Base-by-base conservation (phyloP, 352 stramenopile species). In the Pythium grandisporangium region DNA sequence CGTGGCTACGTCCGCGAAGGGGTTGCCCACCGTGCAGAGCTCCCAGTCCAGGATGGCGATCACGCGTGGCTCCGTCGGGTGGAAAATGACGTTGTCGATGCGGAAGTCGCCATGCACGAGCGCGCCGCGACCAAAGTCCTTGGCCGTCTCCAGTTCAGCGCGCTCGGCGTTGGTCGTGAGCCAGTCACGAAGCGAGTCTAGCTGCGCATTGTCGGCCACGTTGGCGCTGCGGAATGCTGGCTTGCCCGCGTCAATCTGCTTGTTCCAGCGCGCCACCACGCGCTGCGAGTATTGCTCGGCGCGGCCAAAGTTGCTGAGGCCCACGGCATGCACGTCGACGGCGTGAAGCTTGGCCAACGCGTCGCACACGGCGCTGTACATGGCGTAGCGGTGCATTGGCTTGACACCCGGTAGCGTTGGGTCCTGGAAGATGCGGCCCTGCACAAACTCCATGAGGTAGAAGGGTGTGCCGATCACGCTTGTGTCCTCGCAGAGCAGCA, bases 101-200 rank as follows among this genome's bases (percentile, higher is more conserved):
- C 75, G 77, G 62, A 89, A 95, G 55, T 95, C 83, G 42, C 83
- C 83, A 50, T 95, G 83, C 6, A 93, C 77, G 35, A 95, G 73
- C 30, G 61, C 56, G 2, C 58, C 42, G 32, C 48, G 51, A 37
- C 40, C 36, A 11, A 27, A 39, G 4, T 14, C 11, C 13, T 50
- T 42, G 8, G 58, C 45, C 2, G 57, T 81, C 21, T 79, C 71
- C 32, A 60, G 51, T 20, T 83, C 70, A 3, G 70, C 70, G 4
- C 52, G 51, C 14, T 76, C 65, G 13, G 69, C 71, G 43, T 58
- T 33, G 12, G 12, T 19, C 29, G 52, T 55, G 30, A 93, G 69
- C 77, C 77, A 93, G 19, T 55, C 40, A 44, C 73, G 55, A 19
- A 85, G 45, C 43, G 62, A 34, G 3, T 50, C 40, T 59, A 93